phyloP scores from a whole-genome alignment of 768 basidiomycete species.

The Guyanaporus albipodus region DNA sequence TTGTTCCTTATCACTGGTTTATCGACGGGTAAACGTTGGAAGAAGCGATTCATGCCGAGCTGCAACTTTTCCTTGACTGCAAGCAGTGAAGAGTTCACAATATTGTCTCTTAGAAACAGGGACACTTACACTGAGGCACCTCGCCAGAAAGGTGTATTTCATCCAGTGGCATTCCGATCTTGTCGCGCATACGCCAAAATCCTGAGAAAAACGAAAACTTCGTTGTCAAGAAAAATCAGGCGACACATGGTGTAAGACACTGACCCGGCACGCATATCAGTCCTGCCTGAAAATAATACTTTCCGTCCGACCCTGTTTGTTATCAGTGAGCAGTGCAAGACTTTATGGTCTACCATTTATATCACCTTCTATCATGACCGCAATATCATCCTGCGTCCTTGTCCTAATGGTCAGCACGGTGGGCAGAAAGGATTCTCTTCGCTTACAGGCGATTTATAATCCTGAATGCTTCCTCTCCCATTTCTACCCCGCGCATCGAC shows the following conservation, averaged over 20 bases:
- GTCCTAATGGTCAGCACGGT: not conserved
- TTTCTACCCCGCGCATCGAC: conserved; percentile 19
- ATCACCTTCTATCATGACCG: conserved; percentile 58
- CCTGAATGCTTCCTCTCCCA: conserved; percentile 55
- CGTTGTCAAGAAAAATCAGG: not conserved
- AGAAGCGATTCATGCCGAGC: conserved; percentile 64
- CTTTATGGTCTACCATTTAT: not conserved
- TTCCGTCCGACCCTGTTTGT: conserved; percentile 54
- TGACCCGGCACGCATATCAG: conserved; percentile 64
- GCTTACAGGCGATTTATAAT: conserved; percentile 62
- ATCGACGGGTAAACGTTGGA: conserved; percentile 59
- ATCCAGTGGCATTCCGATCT: conserved; percentile 68
- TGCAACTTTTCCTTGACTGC: conserved; percentile 63
- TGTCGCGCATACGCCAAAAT: conserved; percentile 77
- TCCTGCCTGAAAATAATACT: conserved; percentile 75
- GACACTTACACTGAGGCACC: conserved; percentile 69
- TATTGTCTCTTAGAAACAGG: not conserved
- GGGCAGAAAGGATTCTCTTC: not conserved
- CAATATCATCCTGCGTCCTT: conserved; percentile 57
- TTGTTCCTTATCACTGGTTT: conserved; percentile 76
- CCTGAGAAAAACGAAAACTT: conserved; percentile 47
- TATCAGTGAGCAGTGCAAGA: not conserved
- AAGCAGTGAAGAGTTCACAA: not conserved
- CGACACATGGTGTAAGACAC: conserved; percentile 8
- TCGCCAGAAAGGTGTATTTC: conserved; percentile 63